A percentile compares a stretch with the other conserved stretches of the same genome.
Conservation (phyloP, 2,329 filamentous ascomycete genomes). For the Cladosporium sp. region DNA sequence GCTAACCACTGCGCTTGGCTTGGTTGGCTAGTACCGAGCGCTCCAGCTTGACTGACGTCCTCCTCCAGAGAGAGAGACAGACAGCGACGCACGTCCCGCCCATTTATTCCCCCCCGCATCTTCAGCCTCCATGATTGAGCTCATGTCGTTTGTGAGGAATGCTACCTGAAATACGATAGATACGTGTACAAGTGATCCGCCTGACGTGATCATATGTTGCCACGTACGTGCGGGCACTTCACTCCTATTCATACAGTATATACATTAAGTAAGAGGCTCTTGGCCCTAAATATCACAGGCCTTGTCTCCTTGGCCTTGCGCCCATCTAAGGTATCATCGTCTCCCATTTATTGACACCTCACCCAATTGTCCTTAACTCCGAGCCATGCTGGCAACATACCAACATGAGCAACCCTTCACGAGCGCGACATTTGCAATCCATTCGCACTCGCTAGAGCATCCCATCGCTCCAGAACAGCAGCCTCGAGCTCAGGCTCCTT, state of each 20-base stretch:
- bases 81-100: not conserved
- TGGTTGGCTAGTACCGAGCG: slow-evolving; percentile 11
- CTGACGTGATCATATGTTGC: not conserved
- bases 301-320: not conserved
- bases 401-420: not conserved
- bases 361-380: not conserved
- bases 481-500: slow-evolving; percentile 2
- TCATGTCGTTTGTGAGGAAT: not conserved
- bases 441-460: slow-evolving; percentile 3
- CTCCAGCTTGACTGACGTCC: slow-evolving; percentile 8
- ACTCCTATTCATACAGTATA: not conserved
- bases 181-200: not conserved
- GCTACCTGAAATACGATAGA: not conserved
- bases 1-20: slow-evolving; percentile 7
- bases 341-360: not conserved
- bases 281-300: not conserved
- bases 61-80: not conserved
- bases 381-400: not conserved
- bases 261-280: not conserved
- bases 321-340: not conserved
- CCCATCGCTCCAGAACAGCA: slow-evolving; percentile 11
- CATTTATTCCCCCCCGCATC: not conserved
- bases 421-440: not conserved
- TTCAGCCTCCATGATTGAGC: not conserved
- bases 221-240: not conserved